phyloP scores from a whole-genome alignment of 495 filamentous ascomycete species.

The Polyplosphaeria fusca region DNA sequence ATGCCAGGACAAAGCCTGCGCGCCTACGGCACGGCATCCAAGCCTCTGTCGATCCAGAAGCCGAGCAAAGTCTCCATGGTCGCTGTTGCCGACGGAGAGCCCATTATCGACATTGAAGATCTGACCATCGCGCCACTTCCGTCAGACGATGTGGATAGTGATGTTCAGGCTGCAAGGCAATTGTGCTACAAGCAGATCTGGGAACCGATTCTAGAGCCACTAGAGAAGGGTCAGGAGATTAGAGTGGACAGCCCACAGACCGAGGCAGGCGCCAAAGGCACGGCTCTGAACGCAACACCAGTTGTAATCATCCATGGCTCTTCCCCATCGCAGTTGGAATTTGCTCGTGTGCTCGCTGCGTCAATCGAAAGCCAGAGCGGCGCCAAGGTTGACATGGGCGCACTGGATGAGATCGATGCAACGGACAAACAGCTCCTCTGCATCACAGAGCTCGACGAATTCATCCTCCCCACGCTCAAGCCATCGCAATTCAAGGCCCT shows the following conservation, averaged over 20 bases:
- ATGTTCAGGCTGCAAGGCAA: background rate
- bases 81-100: conserved; percentile 2
- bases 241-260: background rate
- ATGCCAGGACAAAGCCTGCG: conserved; percentile 4
- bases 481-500: conserved; percentile 3
- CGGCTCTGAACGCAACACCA: background rate
- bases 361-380: background rate
- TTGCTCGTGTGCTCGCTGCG: background rate
- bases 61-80: conserved; percentile 18
- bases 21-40: background rate
- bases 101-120: conserved; percentile 18
- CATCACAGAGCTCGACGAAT: conserved; percentile 11
- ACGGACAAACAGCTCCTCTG: conserved; percentile 10
- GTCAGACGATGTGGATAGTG: background rate
- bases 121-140: conserved; percentile 10
- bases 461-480: conserved; percentile 6
- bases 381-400: background rate
- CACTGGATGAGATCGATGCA: background rate
- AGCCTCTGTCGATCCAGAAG: conserved; percentile 6
- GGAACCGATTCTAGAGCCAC: conserved; percentile 7
- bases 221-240: background rate
- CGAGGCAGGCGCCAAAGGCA: background rate
- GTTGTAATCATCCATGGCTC: background rate
- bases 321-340: background rate
- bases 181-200: conserved; percentile 22